Evolutionary conservation across 371 early-diverging fungal species (phyloP).

Genomic region (Umbelopsis sp.): DNA sequence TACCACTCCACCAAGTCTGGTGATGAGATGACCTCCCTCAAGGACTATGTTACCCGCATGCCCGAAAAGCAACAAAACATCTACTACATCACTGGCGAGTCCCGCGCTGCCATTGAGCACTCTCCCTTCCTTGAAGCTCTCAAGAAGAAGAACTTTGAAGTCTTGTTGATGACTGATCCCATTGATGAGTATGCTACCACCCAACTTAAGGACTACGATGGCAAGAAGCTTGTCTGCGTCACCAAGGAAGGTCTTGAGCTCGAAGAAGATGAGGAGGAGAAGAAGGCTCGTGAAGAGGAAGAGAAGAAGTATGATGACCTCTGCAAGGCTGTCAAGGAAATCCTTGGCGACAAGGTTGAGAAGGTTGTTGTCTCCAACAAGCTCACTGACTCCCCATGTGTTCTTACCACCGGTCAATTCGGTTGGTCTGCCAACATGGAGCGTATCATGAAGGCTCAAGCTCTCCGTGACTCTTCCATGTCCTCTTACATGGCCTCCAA

Average conservation of each 20-base stretch:
- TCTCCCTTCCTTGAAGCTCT: conserved; percentile 98
- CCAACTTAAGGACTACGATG: conserved; percentile 98
- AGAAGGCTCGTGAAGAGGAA: conserved; percentile 89
- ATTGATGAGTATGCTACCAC: conserved; percentile 97
- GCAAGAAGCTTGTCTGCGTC: conserved; percentile 96
- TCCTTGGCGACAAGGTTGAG: conserved; percentile 97
- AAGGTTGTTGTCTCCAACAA: conserved; percentile 96
- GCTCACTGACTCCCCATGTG: conserved; percentile 95
- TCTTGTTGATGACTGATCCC: conserved; percentile 95
- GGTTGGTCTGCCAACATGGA: conserved; percentile 99
- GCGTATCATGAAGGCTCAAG: conserved; percentile 99
- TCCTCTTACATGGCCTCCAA: conserved; percentile 97
- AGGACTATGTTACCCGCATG: conserved; percentile 84
- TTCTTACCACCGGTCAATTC: conserved; percentile 96
- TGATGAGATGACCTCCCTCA: conserved; percentile 66
- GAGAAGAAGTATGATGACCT: conserved; percentile 84
- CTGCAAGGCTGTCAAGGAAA: conserved; percentile 84
- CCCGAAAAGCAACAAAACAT: conserved; percentile 83
- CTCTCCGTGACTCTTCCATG: conserved; percentile 96
- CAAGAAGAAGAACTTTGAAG: conserved; percentile 97
- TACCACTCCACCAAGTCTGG: conserved; percentile 74
- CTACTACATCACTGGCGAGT: conserved; percentile 99
- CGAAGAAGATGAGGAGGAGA: conserved; percentile 96
- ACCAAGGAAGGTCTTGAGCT: conserved; percentile 99
- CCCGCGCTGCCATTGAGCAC: conserved; percentile 92